A percentile compares a stretch with the other conserved stretches of the same genome.
Evolutionary conservation across 2,329 filamentous ascomycete species (phyloP).

Genomic region (Huntiella moniliformis): DNA sequence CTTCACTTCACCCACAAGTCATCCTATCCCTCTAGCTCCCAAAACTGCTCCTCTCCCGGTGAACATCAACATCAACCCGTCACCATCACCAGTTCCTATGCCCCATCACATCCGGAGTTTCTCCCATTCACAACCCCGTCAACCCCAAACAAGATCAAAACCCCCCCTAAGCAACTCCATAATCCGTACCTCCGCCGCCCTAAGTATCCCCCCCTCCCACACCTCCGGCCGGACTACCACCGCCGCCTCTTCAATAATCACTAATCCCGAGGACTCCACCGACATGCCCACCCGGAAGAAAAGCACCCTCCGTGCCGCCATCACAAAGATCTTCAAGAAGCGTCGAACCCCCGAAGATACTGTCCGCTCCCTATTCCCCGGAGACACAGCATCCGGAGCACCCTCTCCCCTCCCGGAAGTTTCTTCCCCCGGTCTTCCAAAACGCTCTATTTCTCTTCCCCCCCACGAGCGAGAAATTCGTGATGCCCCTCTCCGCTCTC

Average conservation of each 20-base stretch:
- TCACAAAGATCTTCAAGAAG: conserved; percentile 40
- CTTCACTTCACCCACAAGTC: neutral
- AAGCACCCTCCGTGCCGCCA: conserved; percentile 35
- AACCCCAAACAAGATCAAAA: neutral
- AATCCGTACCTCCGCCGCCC: conserved; percentile 7
- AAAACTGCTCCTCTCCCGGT: conserved; percentile 3
- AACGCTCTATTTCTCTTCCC: conserved; percentile 39
- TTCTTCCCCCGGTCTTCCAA: conserved; percentile 16
- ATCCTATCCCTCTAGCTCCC: neutral
- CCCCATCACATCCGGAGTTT: conserved; percentile 5
- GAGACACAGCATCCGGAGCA: neutral
- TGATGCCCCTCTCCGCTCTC: conserved; percentile 40
- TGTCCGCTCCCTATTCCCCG: no score
- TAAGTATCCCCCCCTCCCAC: conserved; percentile 1
- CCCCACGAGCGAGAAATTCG: conserved; percentile 42
- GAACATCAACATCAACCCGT: neutral
- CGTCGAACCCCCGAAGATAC: conserved; percentile 22
- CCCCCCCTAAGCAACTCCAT: conserved; percentile 7
- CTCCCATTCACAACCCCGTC: conserved; percentile 2
- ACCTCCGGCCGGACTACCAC: neutral
- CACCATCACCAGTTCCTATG: conserved; percentile 1
- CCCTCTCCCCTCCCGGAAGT: neutral
- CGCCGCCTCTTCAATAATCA: conserved; percentile 7
- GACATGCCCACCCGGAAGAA: conserved; percentile 32
- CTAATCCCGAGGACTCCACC: conserved; percentile 16